phyloP scores from a whole-genome alignment of 176 grass and related monocot species.

The Musa troglodytarum region DNA sequence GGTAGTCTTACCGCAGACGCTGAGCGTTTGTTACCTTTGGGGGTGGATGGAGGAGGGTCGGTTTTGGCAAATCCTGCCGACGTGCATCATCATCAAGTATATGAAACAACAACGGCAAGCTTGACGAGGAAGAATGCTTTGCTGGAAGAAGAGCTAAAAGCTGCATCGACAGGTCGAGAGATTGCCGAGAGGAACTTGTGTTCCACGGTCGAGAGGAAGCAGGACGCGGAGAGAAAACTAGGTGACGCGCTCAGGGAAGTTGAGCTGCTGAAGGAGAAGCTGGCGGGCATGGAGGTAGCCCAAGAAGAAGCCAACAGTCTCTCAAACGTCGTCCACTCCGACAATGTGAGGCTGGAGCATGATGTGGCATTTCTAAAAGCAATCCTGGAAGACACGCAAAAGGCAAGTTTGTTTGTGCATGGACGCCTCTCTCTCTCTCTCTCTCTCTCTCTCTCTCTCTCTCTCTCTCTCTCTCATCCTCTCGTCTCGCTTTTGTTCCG shows the following conservation, averaged over 20 bases:
- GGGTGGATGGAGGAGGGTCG: slow-evolving; percentile 29
- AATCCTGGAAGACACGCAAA: slow-evolving; percentile 76
- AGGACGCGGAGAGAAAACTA: slow-evolving; percentile 57
- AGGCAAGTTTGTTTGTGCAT: slow-evolving; percentile 23
- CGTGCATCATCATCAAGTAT: slow-evolving; percentile 36
- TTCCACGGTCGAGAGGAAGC: slow-evolving; percentile 50
- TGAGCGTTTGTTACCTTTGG: slow-evolving; percentile 17
- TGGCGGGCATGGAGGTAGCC: slow-evolving; percentile 53
- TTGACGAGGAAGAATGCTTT: slow-evolving; percentile 43
- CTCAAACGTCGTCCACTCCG: slow-evolving; percentile 66
- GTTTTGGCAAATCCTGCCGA: slow-evolving; percentile 44
- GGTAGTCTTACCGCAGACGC: too few relatives aligned
- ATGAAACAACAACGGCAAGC: slow-evolving; percentile 48
- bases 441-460: too few relatives aligned
- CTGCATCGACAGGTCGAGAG: slow-evolving; percentile 41
- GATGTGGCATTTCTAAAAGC: slow-evolving; percentile 92
- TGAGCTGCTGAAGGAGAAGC: slow-evolving; percentile 56
- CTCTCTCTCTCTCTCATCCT: too few relatives aligned
- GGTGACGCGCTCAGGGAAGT: slow-evolving; percentile 52
- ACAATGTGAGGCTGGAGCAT: slow-evolving; percentile 81
- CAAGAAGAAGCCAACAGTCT: slow-evolving; percentile 81
- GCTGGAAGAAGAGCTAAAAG: slow-evolving; percentile 53
- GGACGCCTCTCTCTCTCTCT: too few relatives aligned
- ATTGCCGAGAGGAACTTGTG: slow-evolving; percentile 55
- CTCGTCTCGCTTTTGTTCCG: not conserved